Conservation (phyloP, 805 yeast genomes). For the Kurtzmaniella fragi region DNA sequence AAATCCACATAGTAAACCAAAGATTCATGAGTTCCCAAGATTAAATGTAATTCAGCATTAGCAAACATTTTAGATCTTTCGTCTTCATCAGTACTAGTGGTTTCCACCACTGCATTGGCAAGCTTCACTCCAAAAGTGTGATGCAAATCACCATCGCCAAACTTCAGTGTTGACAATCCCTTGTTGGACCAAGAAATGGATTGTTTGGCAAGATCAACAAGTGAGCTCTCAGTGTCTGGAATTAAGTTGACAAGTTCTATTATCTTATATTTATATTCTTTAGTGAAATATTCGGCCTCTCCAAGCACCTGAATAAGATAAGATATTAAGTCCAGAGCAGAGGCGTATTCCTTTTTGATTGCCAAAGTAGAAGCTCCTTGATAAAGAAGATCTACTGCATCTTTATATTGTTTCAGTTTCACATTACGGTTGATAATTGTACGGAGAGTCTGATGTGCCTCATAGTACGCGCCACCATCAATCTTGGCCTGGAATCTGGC, state of each 20-base stretch:
- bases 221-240: slow-evolving; percentile 40
- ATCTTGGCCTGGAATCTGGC: slow-evolving; percentile 67
- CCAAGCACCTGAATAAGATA: slow-evolving; percentile 71
- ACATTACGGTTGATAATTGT: slow-evolving; percentile 85
- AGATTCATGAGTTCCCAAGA: slow-evolving; percentile 59
- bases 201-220: slow-evolving; percentile 63
- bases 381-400: slow-evolving; percentile 70
- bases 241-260: slow-evolving; percentile 44
- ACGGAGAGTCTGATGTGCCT: slow-evolving; percentile 92
- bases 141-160: slow-evolving; percentile 76
- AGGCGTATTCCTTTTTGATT: slow-evolving; percentile 68
- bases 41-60: slow-evolving; percentile 69
- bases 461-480: slow-evolving; percentile 74
- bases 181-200: slow-evolving; percentile 62
- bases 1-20: slow-evolving; percentile 38
- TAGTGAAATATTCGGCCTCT: slow-evolving; percentile 39
- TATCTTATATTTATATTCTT: slow-evolving; percentile 41
- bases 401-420: slow-evolving; percentile 56
- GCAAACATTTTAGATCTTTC: slow-evolving; percentile 41
- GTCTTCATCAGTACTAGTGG: slow-evolving; percentile 12
- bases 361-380: slow-evolving; percentile 68
- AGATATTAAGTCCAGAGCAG: slow-evolving; percentile 70
- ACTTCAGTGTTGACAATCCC: slow-evolving; percentile 38
- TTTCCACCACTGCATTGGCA: slow-evolving; percentile 27
- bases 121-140: slow-evolving; percentile 68